Percentiles rank a stretch among this genome's conserved stretches.
Evolutionary conservation across 441 rosid genomes (phyloP).

Genomic region (Populus tomentosa): DNA sequence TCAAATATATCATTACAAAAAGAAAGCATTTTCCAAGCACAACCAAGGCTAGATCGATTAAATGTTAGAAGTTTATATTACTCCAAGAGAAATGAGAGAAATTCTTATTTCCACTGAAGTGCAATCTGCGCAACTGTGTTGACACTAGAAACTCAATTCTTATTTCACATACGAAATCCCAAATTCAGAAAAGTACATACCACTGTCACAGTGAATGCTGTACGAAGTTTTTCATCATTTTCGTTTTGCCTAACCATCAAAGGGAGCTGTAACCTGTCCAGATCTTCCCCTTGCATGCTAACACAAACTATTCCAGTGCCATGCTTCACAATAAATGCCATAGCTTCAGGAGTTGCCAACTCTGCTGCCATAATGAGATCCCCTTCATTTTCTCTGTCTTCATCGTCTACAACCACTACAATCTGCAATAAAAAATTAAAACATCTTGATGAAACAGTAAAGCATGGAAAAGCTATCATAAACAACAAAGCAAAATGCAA

Average conservation of each 20-base stretch:
- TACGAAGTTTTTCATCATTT: conserved; percentile 78
- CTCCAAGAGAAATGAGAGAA: not conserved
- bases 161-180: not conserved
- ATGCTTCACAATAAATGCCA: conserved; percentile 95
- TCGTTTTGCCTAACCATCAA: conserved; percentile 75
- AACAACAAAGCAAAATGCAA: not conserved
- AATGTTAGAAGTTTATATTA: not conserved
- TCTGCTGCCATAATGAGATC: conserved; percentile 91
- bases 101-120: not conserved
- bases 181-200: conserved; percentile 35
- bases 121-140: not conserved
- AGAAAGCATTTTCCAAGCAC: not conserved
- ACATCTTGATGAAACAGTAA: not conserved
- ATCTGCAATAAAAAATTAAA: conserved; percentile 39
- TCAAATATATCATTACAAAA: not conserved
- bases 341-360: conserved; percentile 81
- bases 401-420: conserved; percentile 90
- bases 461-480: not conserved
- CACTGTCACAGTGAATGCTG: conserved; percentile 95
- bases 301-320: conserved; percentile 94
- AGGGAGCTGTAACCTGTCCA: conserved; percentile 82
- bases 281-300: conserved; percentile 74
- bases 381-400: conserved; percentile 96
- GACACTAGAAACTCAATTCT: not conserved
- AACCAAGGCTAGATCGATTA: not conserved